Base-by-base conservation (phyloP, 805 yeast genomes). In the Metschnikowia dekortorum region DNA sequence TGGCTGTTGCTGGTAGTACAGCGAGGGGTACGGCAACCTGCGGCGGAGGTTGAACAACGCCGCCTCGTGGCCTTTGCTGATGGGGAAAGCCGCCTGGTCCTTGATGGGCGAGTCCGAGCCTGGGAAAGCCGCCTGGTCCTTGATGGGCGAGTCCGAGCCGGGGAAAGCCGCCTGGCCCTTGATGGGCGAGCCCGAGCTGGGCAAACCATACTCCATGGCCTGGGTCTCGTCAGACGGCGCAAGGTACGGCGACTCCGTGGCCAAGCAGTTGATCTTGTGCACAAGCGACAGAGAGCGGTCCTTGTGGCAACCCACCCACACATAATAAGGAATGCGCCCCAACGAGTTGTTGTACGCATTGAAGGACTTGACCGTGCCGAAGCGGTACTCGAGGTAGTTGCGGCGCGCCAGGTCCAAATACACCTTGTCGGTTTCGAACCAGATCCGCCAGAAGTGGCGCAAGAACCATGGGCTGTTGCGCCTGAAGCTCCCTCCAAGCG, bases 361-460 rank as follows among this genome's bases (percentile, higher is more conserved):
- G 58, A 85, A 66, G 3, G 89, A 80, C 68, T 88, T 87, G 61
- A 88, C 69, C 18, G 95, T 88, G 32, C 95, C 95, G 61, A 87
- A 87, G 60, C 80, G 79, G 68, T 88, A 86, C 66, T 87, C 96
- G 60, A 88, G 75, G 68, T 87, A 87, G 61, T 85, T 89, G 69
- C 96, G 81, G 70, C 95, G 81, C 7, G 89, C 79, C 32, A 90
- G 82, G 62, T 87, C 95, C 57, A 87, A 75, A 60, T 81, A 84
- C 2, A 87, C 95, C 50, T 84, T 78, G 66, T 87, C 96, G 47
- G 85, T 84, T 67, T 87, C 96, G 66, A 88, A 87, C 96, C 96
- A 88, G 40, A 84, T 71, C 62, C 90, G 78, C 96, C 96, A 87
- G 64, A 87, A 88, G 31, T 88, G 85, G 63, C 95, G 76, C 46